Base-by-base conservation (phyloP, 2,329 filamentous ascomycete species). In the Ophiocordyceps camponoti-rufipedis region DNA sequence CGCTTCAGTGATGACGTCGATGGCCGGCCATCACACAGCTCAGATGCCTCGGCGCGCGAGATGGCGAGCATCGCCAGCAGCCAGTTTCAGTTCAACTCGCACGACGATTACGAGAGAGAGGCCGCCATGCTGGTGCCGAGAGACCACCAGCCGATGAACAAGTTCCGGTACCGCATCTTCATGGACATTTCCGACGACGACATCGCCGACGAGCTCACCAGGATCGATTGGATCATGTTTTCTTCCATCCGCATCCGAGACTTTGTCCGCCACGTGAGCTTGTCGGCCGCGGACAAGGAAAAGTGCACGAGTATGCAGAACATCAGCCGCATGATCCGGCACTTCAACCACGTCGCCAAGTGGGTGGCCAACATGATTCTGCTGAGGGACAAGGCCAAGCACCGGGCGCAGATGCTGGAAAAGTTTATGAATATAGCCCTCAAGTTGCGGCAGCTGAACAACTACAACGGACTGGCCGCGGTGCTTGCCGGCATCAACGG, bases 201-300 rank as follows among this genome's bases (percentile, higher is more conserved):
- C 43, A 81, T 96, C 52, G 89, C 89, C 14, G 80, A 82, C 48
- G 91, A 98, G 61, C 74, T 98, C 55, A 96, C 91, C 4, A 75
- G 89, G 49, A 94, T 98, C 46, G 91, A 98, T 63, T 96, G 89
- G 89, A 80, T 93, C 60, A 91, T 96, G 82, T 96, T 95, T 61
- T 93, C 85, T 45, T 88, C 87, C 1, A 94, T 96, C 49, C 80
- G 86, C 28, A 84, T 94, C 46, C 84, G 91, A 48, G 91, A 98
- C 62, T 78, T 96, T 43, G 82, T 96, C 40, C 82, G 91, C 5
- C 85, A 95, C 57, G 88, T 95, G 51, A 91, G 81, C 55, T 67
- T 95, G 42, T 77, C 80, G 0, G 57, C 72, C 1, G 71, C 79
- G 41, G 74, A 83, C 48, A 84, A 84, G 61, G 81, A 84, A 55